Base-by-base conservation (phyloP, 1,284 basidiomycete genomes). In the Vanrija sp. region DNA sequence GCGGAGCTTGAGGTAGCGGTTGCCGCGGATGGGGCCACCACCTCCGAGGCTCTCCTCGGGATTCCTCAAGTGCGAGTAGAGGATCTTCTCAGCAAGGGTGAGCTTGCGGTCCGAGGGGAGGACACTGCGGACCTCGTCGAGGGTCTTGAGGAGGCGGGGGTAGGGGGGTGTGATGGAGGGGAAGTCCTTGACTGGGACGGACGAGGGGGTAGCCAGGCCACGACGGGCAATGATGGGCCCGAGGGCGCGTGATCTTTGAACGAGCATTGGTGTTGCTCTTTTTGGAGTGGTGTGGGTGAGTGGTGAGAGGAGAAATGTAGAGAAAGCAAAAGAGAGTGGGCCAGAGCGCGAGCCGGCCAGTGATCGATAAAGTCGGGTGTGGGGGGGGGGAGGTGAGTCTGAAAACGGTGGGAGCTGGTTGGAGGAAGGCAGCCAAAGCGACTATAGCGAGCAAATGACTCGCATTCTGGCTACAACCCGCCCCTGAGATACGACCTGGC, bases 41-140 rank as follows among this genome's bases (percentile, higher is more conserved):
- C 82, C 80, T 18, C 81, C 81, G 31, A 96, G 77, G 53, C 80
- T 85, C 54, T 79, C 78, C 60, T 86, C 83, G 8, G 92, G 90
- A 61, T 94, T 84, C 62, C 84, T 77, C 50, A 98, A 78, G 77
- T 99, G 96, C 65, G 91, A 87, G 77, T 97, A 98, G 43, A 99
- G 81, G 47, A 98, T 96, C 82, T 99, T 99, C 78, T 99, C 96
- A 23, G 95, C 88, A 16, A 99, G 81, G 1, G 94, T 94, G 55
- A 98, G 78, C 63, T 76, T 77, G 53, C 53, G 63, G 36, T 65
- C 66, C 46, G 56, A 57, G 18, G 89, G 88, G 64, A 98, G 80
- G 47, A 89, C 77, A 47, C 80, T 73, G 53, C 88, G 85, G 51
- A 94, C 89, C 49, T 77, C 78, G 47, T 82, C 79, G 53, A 98